phyloP scores from a whole-genome alignment of 2,329 filamentous ascomycete genomes.

The Aspergillus arachidicola region DNA sequence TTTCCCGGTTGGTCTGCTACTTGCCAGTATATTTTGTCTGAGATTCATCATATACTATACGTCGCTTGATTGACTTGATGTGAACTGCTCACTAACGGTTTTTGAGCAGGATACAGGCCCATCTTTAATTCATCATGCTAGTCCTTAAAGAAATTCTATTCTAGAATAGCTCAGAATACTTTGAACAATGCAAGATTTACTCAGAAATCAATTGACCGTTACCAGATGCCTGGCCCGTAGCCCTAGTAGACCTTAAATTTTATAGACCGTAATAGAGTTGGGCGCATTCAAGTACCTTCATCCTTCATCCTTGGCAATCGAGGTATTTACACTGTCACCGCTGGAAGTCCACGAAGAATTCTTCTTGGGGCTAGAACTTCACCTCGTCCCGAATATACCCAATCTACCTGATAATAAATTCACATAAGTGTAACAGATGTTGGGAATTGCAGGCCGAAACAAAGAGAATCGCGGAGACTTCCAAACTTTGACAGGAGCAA shows the following conservation, averaged over 20 bases:
- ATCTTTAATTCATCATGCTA: not conserved
- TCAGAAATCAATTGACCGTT: not conserved
- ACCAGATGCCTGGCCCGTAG: not conserved
- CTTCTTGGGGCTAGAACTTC: not conserved
- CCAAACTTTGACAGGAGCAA: not conserved
- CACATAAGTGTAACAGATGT: not conserved
- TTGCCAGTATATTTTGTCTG: slow-evolving; percentile 73
- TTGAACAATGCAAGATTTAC: not conserved
- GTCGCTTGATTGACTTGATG: not conserved
- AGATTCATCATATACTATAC: slow-evolving; percentile 35
- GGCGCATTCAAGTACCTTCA: not conserved
- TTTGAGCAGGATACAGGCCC: not conserved
- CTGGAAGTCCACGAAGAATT: not conserved
- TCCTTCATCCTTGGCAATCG: not conserved
- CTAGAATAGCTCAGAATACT: not conserved
- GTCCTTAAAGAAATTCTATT: not conserved
- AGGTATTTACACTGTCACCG: not conserved
- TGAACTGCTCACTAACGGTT: slow-evolving; percentile 10
- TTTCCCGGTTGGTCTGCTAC: slow-evolving; percentile 68
- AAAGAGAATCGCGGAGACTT: not conserved
- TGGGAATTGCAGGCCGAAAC: not conserved
- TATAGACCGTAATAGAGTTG: not conserved
- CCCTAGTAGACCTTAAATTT: not conserved
- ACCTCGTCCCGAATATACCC: not conserved
- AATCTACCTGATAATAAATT: not conserved